Evolutionary conservation across 2,329 filamentous ascomycete genomes (phyloP).

Genomic region (Decorospora gaudefroyi): DNA sequence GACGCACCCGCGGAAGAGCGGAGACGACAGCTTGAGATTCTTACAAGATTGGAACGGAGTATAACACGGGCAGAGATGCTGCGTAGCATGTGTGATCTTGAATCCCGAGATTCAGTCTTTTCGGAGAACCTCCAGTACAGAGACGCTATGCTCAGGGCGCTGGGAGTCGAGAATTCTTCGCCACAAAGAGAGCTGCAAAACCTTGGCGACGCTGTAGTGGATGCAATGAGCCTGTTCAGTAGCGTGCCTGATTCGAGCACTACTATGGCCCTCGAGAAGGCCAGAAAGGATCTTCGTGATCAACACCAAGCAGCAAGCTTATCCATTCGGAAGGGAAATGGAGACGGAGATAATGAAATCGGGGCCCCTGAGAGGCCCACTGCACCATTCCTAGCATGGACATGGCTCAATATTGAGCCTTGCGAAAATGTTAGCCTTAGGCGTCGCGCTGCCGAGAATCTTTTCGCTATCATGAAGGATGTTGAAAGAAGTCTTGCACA

Average conservation of each 20-base stretch:
- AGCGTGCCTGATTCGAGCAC: not conserved
- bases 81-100: conserved; percentile 6
- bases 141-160: conserved; percentile 3
- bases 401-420: not conserved
- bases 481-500: not conserved
- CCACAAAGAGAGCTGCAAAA: not conserved
- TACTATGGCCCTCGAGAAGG: not conserved
- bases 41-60: not conserved
- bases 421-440: not conserved
- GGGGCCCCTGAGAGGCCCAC: not conserved
- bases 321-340: no score
- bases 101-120: not conserved
- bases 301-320: no score
- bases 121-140: not conserved
- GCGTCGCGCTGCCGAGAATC: conserved; percentile 1
- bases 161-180: conserved; percentile 2
- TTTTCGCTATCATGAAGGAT: conserved; percentile 5
- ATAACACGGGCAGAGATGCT: conserved; percentile 1
- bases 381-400: not conserved
- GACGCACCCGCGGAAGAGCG: not conserved
- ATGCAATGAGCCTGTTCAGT: not conserved
- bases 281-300: no score
- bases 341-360: not conserved
- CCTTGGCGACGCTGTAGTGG: not conserved
- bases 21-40: not conserved